These are phyloP conservation scores for Buddleja alternifolia DNA, from an alignment of 257 asterid genomes.

Conservation along the genomic window DNA sequence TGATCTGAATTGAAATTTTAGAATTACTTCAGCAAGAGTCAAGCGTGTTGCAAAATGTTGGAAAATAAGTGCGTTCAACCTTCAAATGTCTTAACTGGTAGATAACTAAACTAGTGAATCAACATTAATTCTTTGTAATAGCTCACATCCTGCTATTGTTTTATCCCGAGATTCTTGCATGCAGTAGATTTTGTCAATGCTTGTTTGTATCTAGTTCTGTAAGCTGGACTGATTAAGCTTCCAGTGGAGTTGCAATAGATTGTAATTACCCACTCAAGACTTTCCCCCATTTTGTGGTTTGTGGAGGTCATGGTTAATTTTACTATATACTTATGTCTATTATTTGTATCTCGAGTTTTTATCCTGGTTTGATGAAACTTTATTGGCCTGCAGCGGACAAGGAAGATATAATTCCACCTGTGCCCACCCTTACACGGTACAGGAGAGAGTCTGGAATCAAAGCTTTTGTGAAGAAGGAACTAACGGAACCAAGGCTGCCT, in stretches of 20 bases:
- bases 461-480: slow-evolving; percentile 91
- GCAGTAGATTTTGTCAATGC: slow-evolving; percentile 5
- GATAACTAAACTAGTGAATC: neutral
- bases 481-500: slow-evolving; percentile 71
- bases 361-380: slow-evolving; percentile 24
- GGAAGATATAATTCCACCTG: slow-evolving; percentile 90
- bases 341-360: slow-evolving; percentile 8
- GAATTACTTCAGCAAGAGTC: too few relatives aligned
- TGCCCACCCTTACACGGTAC: slow-evolving; percentile 85
- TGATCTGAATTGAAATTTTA: too few relatives aligned
- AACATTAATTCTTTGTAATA: neutral
- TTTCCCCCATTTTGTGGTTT: slow-evolving; percentile 16
- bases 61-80: too few relatives aligned
- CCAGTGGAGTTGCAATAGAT: neutral
- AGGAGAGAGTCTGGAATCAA: slow-evolving; percentile 83
- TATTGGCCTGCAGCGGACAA: slow-evolving; percentile 70
- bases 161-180: slow-evolving; percentile 16
- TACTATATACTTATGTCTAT: slow-evolving; percentile 8
- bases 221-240: slow-evolving; percentile 21
- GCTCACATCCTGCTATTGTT: neutral
- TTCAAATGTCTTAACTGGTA: too few relatives aligned
- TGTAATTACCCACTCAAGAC: slow-evolving; percentile 10
- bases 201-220: neutral
- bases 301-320: slow-evolving; percentile 18
- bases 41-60: too few relatives aligned